A percentile compares a stretch with the other conserved stretches of the same genome.
phyloP scores from a whole-genome alignment of 495 filamentous ascomycete genomes.

The Podospora australis region DNA sequence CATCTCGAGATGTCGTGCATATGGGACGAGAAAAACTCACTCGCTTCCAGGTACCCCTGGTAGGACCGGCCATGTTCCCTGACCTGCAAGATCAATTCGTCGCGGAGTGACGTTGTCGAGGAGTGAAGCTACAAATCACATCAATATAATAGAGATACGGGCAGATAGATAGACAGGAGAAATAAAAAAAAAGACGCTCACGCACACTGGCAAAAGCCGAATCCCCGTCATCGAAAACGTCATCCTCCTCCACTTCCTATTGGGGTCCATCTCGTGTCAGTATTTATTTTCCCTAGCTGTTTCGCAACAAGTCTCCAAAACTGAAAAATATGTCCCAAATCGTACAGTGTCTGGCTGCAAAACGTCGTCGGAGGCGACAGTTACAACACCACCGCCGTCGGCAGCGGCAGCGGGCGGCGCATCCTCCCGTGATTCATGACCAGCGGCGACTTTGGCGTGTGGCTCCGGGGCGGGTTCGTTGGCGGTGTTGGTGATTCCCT shows the following conservation, averaged over 20 bases:
- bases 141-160: not conserved
- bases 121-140: conserved; percentile 3
- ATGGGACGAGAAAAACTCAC: too few relatives aligned
- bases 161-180: not conserved
- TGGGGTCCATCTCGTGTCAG: not conserved
- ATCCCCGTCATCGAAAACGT: conserved; percentile 1
- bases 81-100: conserved; percentile 8
- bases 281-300: too few relatives aligned
- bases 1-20: too few relatives aligned
- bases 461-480: not conserved
- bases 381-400: not conserved
- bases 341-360: not conserved
- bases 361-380: not conserved
- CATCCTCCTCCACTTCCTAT: not conserved
- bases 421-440: not conserved
- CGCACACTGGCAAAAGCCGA: conserved; percentile 2
- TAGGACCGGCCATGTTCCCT: conserved; percentile 11
- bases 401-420: not conserved
- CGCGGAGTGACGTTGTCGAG: conserved; percentile 6
- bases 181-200: not conserved
- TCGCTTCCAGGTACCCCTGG: conserved; percentile 10
- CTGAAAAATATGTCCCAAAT: too few relatives aligned
- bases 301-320: too few relatives aligned
- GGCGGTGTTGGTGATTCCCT: too few relatives aligned
- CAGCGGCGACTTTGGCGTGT: not conserved